Evolutionary conservation across 148 eudicot genomes (phyloP).

Genomic region (Arctostaphylos glauca): DNA sequence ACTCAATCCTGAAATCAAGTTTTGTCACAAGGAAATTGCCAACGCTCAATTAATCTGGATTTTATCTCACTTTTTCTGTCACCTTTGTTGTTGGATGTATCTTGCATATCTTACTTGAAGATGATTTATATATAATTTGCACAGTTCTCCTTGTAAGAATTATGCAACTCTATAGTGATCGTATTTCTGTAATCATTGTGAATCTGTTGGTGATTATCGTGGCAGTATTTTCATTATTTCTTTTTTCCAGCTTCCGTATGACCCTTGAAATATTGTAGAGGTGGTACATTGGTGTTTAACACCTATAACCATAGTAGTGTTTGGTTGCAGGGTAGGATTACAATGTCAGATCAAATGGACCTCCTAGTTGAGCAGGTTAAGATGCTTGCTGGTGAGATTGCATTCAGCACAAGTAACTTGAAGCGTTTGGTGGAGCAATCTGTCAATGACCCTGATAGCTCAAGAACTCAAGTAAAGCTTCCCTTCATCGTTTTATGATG

Average conservation of each 20-base stretch:
- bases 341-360: conserved; percentile 87
- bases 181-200: not conserved
- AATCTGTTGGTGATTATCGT: not conserved
- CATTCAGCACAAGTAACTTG: conserved; percentile 88
- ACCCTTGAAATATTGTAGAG: not conserved
- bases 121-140: not conserved
- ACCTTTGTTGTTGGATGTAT: not conserved
- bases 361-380: conserved; percentile 95
- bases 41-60: not conserved
- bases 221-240: not conserved
- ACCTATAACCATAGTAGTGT: conserved; percentile 10
- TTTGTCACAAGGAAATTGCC: not conserved
- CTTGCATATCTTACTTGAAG: not conserved
- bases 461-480: conserved; percentile 64
- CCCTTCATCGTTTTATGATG: not conserved
- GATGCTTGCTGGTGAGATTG: conserved; percentile 99
- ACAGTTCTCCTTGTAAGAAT: not conserved
- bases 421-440: conserved; percentile 93
- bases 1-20: not conserved
- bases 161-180: not conserved
- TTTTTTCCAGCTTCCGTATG: not conserved
- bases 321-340: conserved; percentile 55
- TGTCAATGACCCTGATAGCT: conserved; percentile 71
- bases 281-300: not conserved
- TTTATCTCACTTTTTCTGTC: not conserved